These are phyloP conservation scores for Mortierella sp. DNA, from an alignment of 371 early-diverging fungal genomes.

Conservation along the genomic window DNA sequence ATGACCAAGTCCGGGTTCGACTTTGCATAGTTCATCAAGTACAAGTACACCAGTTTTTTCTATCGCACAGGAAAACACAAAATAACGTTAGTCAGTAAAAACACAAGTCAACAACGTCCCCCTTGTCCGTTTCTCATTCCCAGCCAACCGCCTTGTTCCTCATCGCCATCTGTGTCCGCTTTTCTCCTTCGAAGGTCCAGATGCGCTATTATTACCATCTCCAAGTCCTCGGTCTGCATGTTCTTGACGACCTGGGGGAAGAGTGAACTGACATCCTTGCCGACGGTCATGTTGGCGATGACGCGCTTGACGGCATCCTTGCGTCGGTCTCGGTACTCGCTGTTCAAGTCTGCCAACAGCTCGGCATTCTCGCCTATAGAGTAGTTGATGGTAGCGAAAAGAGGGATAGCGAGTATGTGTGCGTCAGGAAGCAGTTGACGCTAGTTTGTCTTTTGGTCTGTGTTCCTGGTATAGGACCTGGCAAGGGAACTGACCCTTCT, in stretches of 20 bases:
- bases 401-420: neutral
- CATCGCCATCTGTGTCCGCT: slow-evolving; percentile 74
- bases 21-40: slow-evolving; percentile 86
- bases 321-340: slow-evolving; percentile 92
- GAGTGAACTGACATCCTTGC: slow-evolving; percentile 87
- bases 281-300: slow-evolving; percentile 92
- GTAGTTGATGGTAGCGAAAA: neutral
- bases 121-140: slow-evolving; percentile 98
- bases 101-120: slow-evolving; percentile 86
- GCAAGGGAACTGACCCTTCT: slow-evolving; percentile 64
- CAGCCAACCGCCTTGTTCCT: slow-evolving; percentile 64
- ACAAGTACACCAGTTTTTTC: slow-evolving; percentile 96
- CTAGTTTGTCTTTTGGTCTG: neutral
- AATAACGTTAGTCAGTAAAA: slow-evolving; percentile 67
- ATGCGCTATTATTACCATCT: slow-evolving; percentile 88
- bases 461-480: neutral
- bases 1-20: slow-evolving; percentile 92
- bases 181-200: slow-evolving; percentile 57
- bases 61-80: slow-evolving; percentile 94
- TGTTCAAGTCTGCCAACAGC: slow-evolving; percentile 94
- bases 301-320: slow-evolving; percentile 98
- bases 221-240: slow-evolving; percentile 99
- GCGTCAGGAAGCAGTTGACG: neutral
- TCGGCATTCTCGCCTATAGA: slow-evolving; percentile 94
- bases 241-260: slow-evolving; percentile 98